Percentiles rank a stretch among this genome's conserved stretches.
phyloP scores from a whole-genome alignment of 192 early-diverging fungal genomes.

The Backusella tarrabulga region DNA sequence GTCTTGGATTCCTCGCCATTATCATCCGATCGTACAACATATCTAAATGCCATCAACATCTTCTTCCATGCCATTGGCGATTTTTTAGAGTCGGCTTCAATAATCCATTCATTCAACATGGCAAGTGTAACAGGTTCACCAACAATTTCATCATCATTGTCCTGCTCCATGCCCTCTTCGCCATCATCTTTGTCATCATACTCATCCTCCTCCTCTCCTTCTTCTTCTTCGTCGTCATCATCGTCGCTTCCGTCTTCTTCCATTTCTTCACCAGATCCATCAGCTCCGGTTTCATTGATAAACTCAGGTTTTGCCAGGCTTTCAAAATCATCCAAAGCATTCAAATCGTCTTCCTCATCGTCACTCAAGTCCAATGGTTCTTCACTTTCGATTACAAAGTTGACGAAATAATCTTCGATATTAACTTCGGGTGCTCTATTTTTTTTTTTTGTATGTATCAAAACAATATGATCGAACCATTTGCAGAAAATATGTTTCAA shows the following conservation, averaged over 20 bases:
- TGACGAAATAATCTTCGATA: slow-evolving; percentile 21
- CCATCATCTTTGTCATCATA: slow-evolving; percentile 32
- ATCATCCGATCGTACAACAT: slow-evolving; percentile 69
- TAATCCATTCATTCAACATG: slow-evolving; percentile 49
- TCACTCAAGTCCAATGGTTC: slow-evolving; percentile 30
- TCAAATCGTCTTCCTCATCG: slow-evolving; percentile 33
- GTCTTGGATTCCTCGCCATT: slow-evolving; percentile 43
- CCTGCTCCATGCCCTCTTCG: slow-evolving; percentile 31
- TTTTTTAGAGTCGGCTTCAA: slow-evolving; percentile 49
- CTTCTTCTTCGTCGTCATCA: too few species aligned
- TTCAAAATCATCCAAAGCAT: slow-evolving; percentile 30
- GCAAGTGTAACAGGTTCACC: slow-evolving; percentile 58
- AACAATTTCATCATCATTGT: slow-evolving; percentile 30
- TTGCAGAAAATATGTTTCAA: not conserved
- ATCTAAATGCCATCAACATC: slow-evolving; percentile 83
- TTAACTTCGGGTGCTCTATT: slow-evolving; percentile 6
- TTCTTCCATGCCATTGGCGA: slow-evolving; percentile 72
- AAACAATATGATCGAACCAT: not conserved
- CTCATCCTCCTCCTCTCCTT: slow-evolving; percentile 20
- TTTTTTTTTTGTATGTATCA: not conserved
- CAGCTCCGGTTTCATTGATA: not conserved
- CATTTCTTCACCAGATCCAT: slow-evolving; percentile 19
- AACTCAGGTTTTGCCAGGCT: slow-evolving; percentile 20
- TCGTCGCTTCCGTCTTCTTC: slow-evolving; percentile 26
- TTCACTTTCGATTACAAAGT: slow-evolving; percentile 19